Evolutionary conservation across 176 grass and related monocot species (phyloP).

Genomic region (Oryza glaberrima): DNA sequence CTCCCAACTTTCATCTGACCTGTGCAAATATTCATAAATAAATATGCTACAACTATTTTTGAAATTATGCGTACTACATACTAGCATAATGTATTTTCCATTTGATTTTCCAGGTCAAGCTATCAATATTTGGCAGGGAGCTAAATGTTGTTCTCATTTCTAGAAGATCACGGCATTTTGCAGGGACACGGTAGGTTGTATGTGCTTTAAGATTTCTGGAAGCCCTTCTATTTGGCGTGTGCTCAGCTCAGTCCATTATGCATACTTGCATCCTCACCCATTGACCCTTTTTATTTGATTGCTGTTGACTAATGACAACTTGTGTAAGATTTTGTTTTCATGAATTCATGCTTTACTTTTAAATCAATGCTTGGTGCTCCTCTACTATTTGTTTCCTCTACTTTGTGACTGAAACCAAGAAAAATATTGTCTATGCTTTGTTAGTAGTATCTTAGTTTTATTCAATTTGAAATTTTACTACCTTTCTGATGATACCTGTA

Average conservation of each 20-base stretch:
- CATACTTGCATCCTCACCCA: conserved; percentile 13
- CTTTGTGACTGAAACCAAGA: not conserved
- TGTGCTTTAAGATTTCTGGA: conserved; percentile 33
- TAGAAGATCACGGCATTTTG: conserved; percentile 97
- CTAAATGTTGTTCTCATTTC: conserved; percentile 77
- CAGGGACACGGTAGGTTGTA: conserved; percentile 84
- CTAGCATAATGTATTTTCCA: conserved; percentile 7
- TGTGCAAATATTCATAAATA: not conserved
- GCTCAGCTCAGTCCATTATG: not conserved
- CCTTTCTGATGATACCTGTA: conserved; percentile 37
- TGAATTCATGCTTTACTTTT: conserved; percentile 6
- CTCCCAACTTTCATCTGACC: not conserved
- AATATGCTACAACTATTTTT: conserved; percentile 16
- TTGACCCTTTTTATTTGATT: not conserved
- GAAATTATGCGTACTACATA: conserved; percentile 10
- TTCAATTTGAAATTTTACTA: conserved; percentile 32
- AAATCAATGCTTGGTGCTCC: not conserved
- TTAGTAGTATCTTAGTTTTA: conserved; percentile 1
- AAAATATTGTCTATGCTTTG: conserved; percentile 21
- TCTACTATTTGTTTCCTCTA: conserved; percentile 29
- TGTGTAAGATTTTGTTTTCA: conserved; percentile 17
- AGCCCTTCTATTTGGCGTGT: conserved; percentile 7
- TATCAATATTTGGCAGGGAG: conserved; percentile 89
- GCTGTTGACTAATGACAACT: conserved; percentile 21
- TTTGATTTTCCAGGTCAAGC: conserved; percentile 60